phyloP scores from a whole-genome alignment of 768 basidiomycete genomes.

The Mycena latifolia region DNA sequence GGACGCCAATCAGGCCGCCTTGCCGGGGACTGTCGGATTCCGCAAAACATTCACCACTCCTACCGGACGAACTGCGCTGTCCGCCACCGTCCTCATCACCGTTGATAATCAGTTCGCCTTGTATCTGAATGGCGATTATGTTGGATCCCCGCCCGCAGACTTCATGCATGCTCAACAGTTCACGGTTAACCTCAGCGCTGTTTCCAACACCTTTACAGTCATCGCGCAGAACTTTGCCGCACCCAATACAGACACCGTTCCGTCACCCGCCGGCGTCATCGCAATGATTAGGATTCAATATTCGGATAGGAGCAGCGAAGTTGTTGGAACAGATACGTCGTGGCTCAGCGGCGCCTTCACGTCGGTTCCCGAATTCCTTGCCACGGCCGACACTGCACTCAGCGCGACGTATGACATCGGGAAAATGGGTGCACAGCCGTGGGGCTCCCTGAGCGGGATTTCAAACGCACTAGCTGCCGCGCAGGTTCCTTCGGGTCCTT shows the following conservation, averaged over 20 bases:
- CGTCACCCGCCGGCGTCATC: constrained; percentile 19
- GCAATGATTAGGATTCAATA: constrained; percentile 9
- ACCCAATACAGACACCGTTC: background rate
- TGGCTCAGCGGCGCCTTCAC: constrained; percentile 19
- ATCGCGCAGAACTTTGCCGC: constrained; percentile 13
- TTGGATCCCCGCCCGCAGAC: background rate
- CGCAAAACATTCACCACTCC: background rate
- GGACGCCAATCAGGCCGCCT: background rate
- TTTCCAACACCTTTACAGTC: constrained; percentile 15
- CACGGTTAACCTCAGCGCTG: constrained; percentile 7
- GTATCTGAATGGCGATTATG: background rate
- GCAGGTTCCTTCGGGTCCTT: constrained; percentile 19
- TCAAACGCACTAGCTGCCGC: constrained; percentile 23
- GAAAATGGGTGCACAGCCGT: constrained; percentile 2
- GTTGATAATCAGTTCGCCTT: background rate
- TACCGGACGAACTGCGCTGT: background rate
- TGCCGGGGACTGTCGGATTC: background rate
- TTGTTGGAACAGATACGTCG: constrained; percentile 6
- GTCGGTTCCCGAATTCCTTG: constrained; percentile 4
- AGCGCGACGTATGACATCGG: background rate
- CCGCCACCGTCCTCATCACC: background rate
- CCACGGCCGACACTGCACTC: constrained; percentile 4
- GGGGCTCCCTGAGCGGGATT: background rate
- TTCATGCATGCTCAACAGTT: constrained; percentile 11
- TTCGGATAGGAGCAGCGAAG: constrained; percentile 14